Base-by-base conservation (phyloP, 2,329 filamentous ascomycete genomes). In the Colletotrichum sp. region DNA sequence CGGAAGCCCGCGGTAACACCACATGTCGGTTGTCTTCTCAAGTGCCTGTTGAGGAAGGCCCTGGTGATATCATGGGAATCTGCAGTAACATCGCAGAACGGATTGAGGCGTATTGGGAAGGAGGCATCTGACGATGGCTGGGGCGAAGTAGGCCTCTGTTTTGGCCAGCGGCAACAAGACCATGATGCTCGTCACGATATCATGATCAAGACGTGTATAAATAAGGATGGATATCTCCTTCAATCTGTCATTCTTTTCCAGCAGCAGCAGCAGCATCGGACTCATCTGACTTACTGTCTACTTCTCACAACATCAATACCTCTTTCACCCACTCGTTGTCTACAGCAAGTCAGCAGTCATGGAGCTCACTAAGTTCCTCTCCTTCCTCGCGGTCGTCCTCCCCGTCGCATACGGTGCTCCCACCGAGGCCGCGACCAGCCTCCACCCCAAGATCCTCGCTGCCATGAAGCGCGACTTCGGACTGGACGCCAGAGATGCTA, bases 391-490 rank as follows among this genome's bases (percentile, higher is more conserved):
- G 77, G 79, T 76, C 73, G 79, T 83, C 78, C 81, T 84, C 78
- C 83, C 83, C 76, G 76, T 84, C 73, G 83, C 78, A 77, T 84
- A 84, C 75, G 83, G 83, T 78, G 83, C 82, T 69, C 83, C 83
- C 69, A 79, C 82, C 29, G 77, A 80, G 64, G 72, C 82, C 55
- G 78, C 82, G 55, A 80, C 72, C 76, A 80, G 73, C 76, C 82
- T 85, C n/a, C 83, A 84, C 79, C 83, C 83, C 66, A 76, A 83
- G 78, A 82, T 84, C 76, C 79, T 85, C 65, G 82, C 81, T 74
- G 83, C 83, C 77, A 85, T 85, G 83, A 84, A 85, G 82, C 83
- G 83, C 76, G 83, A 85, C 79, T 76, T 85, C 66, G 83, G 83
- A 16, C 81, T 85, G 24, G 79, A 84, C 67, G 79, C 83, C 64